phyloP scores from a whole-genome alignment of 2,329 filamentous ascomycete genomes.

The Teratosphaeria epicoccoides region DNA sequence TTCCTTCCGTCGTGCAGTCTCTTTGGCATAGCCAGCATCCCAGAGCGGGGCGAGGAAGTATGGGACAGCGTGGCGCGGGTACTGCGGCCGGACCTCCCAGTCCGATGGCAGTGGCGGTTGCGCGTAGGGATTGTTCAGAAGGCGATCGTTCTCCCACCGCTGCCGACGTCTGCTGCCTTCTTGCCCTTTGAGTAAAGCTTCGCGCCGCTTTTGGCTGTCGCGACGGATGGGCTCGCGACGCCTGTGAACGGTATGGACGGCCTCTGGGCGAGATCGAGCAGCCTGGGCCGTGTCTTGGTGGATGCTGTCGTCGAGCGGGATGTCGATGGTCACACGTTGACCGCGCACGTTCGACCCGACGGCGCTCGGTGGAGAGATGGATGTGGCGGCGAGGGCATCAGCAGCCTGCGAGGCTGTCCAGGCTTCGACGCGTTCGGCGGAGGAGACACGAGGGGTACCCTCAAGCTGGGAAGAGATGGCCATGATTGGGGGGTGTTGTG shows the following conservation, averaged over 20 bases:
- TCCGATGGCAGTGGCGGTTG: slow-evolving; percentile 73
- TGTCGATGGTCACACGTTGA: slow-evolving; percentile 55
- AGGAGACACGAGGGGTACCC: slow-evolving; percentile 7
- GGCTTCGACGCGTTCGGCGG: slow-evolving; percentile 31
- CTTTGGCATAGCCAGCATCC: slow-evolving; percentile 48
- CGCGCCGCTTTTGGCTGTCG: slow-evolving; percentile 56
- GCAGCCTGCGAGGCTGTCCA: slow-evolving; percentile 39
- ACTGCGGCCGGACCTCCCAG: slow-evolving; percentile 72
- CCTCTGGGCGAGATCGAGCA: slow-evolving; percentile 15
- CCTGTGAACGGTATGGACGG: slow-evolving; percentile 30
- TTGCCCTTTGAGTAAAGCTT: slow-evolving; percentile 75
- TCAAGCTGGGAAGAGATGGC: slow-evolving; percentile 11
- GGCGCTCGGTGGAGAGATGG: slow-evolving; percentile 26
- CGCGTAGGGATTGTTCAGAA: slow-evolving; percentile 76
- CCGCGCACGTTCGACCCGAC: slow-evolving; percentile 32
- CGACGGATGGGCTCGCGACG: slow-evolving; percentile 47
- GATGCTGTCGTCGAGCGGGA: slow-evolving; percentile 58
- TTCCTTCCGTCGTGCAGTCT: slow-evolving; percentile 25
- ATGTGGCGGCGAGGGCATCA: slow-evolving; percentile 31
- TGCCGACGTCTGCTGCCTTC: slow-evolving; percentile 78
- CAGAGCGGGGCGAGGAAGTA: slow-evolving; percentile 84
- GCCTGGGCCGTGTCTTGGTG: slow-evolving; percentile 14
- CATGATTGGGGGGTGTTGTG: slow-evolving; percentile 6
- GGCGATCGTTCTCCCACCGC: slow-evolving; percentile 90
- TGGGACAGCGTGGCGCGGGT: slow-evolving; percentile 66